Evolutionary conservation across 306 rosid species (phyloP), one percentile per base, ranked within the genome.

Genomic region (Hylodesmum podocarpum): DNA sequence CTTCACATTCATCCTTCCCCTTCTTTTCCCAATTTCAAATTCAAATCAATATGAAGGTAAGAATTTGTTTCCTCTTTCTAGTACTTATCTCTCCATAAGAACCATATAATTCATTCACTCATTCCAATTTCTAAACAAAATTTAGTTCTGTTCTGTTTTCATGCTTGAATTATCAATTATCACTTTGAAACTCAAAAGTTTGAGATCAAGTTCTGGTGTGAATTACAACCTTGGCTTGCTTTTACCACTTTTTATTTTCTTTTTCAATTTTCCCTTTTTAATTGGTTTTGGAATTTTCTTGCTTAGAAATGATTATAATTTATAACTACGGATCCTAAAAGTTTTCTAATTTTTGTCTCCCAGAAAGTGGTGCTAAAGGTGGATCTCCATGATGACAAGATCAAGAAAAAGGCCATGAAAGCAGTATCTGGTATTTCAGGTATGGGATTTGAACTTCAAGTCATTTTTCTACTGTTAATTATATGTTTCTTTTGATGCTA

Each of bases 331-430:
- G 49, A 28, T 66, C 5, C 46, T 65, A 39, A 75, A 43, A 19
- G 68, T 43, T 66, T 41, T 12, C 4, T 37, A 18, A 43, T 43
- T 55, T 28, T 63, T 44, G 18, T 82, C 3, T 79, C 8, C 59
- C 96, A 94, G 98, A 88, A 88, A 88, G 70, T 87, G 6, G 87
- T 94, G 53, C 31, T 91, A 82, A 87, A 80, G 64, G 70, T 91
- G 71, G 81, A 75, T 8, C 9, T 89, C 46, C 3, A 80, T 36
- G 91, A 91, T 36, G 87, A 91, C 53, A 83, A 16, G 67, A 11
- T 22, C 3, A 90, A 79, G 90, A 77, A 58, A 44, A 91, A 85
- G 55, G 94, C 91, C 46, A 87, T 91, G 97, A 87, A 34, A 43
- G 62, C 83, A 72, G 94, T 88, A 8, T 91, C 98, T 77, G 90